Percentiles rank a stretch among this genome's conserved stretches.
phyloP scores from a whole-genome alignment of 2,329 filamentous ascomycete genomes.

The Apiospora arundinis region DNA sequence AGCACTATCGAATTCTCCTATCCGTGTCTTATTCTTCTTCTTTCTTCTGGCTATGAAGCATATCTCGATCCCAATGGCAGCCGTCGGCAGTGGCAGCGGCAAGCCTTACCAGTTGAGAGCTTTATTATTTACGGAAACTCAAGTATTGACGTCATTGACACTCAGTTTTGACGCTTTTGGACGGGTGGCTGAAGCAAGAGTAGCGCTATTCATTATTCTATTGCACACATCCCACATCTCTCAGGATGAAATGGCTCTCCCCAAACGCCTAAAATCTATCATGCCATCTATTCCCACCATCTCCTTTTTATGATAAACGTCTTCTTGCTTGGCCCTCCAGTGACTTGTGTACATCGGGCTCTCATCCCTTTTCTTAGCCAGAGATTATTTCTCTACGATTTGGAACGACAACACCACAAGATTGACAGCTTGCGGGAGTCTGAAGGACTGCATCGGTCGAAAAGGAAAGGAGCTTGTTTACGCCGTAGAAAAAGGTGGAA shows the following conservation, averaged over 20 bases:
- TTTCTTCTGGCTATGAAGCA: too few relatives aligned
- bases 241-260: neutral
- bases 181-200: neutral
- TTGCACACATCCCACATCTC: neutral
- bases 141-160: conserved; percentile 4
- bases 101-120: neutral
- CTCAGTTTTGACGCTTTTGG: neutral
- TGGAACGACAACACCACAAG: too few relatives aligned
- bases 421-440: too few relatives aligned
- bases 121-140: neutral
- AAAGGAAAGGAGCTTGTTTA: too few relatives aligned
- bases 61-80: neutral
- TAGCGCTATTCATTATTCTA: neutral
- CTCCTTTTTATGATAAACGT: too few relatives aligned
- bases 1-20: neutral
- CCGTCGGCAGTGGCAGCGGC: neutral
- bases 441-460: too few relatives aligned
- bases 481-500: too few relatives aligned
- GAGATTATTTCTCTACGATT: too few relatives aligned
- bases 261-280: neutral
- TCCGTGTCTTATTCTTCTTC: neutral
- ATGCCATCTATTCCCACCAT: too few relatives aligned
- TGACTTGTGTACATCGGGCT: too few relatives aligned
- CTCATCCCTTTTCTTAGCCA: too few relatives aligned
- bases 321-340: too few relatives aligned